Evolutionary conservation across 2,329 filamentous ascomycete genomes (phyloP).

Genomic region (Monilinia aucupariae): DNA sequence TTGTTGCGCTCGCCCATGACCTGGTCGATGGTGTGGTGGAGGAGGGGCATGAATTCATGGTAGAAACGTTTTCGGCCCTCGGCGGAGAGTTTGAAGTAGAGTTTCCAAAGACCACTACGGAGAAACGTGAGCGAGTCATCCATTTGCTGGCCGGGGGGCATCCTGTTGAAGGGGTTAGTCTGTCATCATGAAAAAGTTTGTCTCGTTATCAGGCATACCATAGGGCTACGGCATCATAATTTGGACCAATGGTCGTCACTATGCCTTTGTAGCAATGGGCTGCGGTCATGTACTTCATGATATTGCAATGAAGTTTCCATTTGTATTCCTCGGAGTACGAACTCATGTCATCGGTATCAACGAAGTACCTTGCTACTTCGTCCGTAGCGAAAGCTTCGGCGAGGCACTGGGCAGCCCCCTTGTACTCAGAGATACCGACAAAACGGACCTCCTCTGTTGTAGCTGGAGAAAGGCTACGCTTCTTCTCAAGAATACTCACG

Average conservation of each 20-base stretch:
- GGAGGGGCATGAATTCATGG: slow-evolving; percentile 67
- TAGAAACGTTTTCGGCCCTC: slow-evolving; percentile 73
- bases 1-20: slow-evolving; percentile 62
- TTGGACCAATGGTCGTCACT: slow-evolving; percentile 66
- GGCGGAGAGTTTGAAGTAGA: slow-evolving; percentile 66
- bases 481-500: slow-evolving; percentile 30
- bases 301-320: slow-evolving; percentile 71
- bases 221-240: slow-evolving; percentile 72
- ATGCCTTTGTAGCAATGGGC: slow-evolving; percentile 69
- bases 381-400: slow-evolving; percentile 74
- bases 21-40: slow-evolving; percentile 65
- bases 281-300: slow-evolving; percentile 72
- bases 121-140: slow-evolving; percentile 68
- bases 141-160: slow-evolving; percentile 67
- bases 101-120: slow-evolving; percentile 71
- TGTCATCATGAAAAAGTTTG: background rate
- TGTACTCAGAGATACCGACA: slow-evolving; percentile 61
- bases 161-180: slow-evolving; percentile 44
- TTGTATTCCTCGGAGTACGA: slow-evolving; percentile 59
- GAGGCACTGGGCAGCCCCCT: slow-evolving; percentile 64
- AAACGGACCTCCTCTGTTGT: slow-evolving; percentile 54
- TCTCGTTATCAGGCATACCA: slow-evolving; percentile 51
- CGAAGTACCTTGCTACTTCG: slow-evolving; percentile 67
- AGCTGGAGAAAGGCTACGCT: slow-evolving; percentile 28
- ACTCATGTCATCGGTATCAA: slow-evolving; percentile 64